phyloP scores from a whole-genome alignment of 768 basidiomycete species.

The Suillus tomentosus region DNA sequence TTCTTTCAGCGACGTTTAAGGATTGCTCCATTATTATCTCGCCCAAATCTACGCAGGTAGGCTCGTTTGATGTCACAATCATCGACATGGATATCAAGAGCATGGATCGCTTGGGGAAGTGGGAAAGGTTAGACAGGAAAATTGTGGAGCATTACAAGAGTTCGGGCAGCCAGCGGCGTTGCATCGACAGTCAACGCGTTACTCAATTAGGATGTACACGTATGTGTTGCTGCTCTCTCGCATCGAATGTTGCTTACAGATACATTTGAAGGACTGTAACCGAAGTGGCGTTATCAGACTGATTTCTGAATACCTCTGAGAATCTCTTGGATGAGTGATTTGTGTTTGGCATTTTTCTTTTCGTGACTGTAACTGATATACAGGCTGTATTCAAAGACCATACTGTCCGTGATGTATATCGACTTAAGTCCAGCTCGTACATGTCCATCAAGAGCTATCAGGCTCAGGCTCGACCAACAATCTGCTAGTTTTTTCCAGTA shows the following conservation, averaged over 20 bases:
- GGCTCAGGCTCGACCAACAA: neutral
- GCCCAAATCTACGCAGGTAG: conserved; percentile 13
- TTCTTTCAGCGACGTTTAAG: conserved; percentile 93
- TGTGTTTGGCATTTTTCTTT: neutral
- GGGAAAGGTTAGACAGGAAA: conserved; percentile 71
- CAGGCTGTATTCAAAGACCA: neutral
- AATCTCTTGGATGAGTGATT: neutral
- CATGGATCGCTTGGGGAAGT: conserved; percentile 60
- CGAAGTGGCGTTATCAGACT: neutral
- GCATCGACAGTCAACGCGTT: conserved; percentile 19
- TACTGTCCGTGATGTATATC: neutral
- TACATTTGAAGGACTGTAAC: neutral
- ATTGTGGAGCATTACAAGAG: conserved; percentile 54
- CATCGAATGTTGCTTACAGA: neutral
- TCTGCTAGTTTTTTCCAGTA: neutral
- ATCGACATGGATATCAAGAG: conserved; percentile 90
- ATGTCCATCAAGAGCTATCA: neutral
- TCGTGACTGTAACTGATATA: neutral
- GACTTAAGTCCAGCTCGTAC: neutral
- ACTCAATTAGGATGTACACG: neutral
- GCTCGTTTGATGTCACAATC: conserved; percentile 38
- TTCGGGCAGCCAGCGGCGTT: conserved; percentile 18
- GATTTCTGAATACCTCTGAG: neutral
- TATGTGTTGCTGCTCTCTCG: neutral
- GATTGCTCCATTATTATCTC: conserved; percentile 83